A percentile compares a stretch with the other conserved stretches of the same genome.
These are phyloP conservation scores for Dendrothele bispora DNA, from an alignment of 768 basidiomycete genomes.

Conservation along the genomic window DNA sequence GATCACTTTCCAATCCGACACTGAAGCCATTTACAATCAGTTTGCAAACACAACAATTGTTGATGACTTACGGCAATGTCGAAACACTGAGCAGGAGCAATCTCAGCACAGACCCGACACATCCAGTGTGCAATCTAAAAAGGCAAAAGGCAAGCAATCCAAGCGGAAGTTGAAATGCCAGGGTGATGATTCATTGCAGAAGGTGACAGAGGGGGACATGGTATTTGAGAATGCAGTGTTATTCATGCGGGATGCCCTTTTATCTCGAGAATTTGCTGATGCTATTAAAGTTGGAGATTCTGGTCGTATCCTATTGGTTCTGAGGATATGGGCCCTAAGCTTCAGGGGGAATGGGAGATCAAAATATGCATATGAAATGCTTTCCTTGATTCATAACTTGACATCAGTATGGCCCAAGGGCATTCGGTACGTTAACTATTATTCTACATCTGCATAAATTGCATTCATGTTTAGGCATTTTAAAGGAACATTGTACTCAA, in stretches of 20 bases:
- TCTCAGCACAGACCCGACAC: not conserved
- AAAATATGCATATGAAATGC: constrained; percentile 13
- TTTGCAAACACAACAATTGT: constrained; percentile 5
- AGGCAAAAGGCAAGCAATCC: no score
- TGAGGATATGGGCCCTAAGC: constrained; percentile 14
- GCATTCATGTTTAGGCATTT: no score
- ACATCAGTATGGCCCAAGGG: no score
- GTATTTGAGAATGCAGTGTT: constrained; percentile 15
- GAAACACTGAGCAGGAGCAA: not conserved
- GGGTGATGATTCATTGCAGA: no score
- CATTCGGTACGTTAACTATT: not conserved
- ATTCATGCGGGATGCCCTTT: constrained; percentile 20
- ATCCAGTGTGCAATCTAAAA: not conserved
- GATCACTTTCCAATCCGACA: constrained; percentile 4
- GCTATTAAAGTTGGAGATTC: constrained; percentile 24
- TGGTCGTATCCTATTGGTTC: constrained; percentile 16
- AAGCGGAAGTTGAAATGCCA: no score
- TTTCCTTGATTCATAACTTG: no score
- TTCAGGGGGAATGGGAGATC: constrained; percentile 19
- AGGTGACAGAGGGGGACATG: constrained; percentile 5
- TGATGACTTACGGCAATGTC: not conserved
- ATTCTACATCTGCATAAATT: not conserved
- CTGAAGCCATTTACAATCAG: not conserved
- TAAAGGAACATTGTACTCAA: constrained; percentile 24
- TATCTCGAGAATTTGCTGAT: constrained; percentile 17